Percentiles rank a stretch among this genome's conserved stretches.
Evolutionary conservation across 768 basidiomycete species (phyloP).

Genomic region (Rhizopogon roseolus): DNA sequence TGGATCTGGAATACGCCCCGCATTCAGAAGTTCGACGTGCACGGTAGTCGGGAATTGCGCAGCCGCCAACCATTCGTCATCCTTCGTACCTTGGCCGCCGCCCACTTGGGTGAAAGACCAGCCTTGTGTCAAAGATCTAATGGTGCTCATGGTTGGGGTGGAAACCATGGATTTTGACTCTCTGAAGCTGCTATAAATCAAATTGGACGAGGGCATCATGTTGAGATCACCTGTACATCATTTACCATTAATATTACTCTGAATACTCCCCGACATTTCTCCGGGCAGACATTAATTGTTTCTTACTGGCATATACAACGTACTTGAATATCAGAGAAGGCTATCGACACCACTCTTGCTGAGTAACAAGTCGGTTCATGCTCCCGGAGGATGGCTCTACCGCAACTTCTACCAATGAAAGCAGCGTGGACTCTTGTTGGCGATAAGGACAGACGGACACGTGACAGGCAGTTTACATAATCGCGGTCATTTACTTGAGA

Average conservation of each 20-base stretch:
- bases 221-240: not conserved
- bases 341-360: too few relatives aligned
- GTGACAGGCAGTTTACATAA: too few relatives aligned
- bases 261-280: conserved; percentile 7
- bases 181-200: conserved; percentile 5
- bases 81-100: conserved; percentile 51
- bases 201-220: not conserved
- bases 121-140: conserved; percentile 30
- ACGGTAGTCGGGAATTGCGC: conserved; percentile 78
- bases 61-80: conserved; percentile 63
- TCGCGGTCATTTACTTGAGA: too few relatives aligned
- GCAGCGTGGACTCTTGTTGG: too few relatives aligned
- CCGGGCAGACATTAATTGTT: not conserved
- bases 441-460: too few relatives aligned
- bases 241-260: too few relatives aligned
- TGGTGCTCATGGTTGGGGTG: conserved; percentile 11
- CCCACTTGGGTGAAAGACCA: conserved; percentile 71
- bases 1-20: conserved; percentile 76
- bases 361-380: too few relatives aligned
- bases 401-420: too few relatives aligned
- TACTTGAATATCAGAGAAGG: too few relatives aligned
- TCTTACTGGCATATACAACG: not conserved
- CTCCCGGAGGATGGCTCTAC: too few relatives aligned
- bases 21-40: conserved; percentile 78
- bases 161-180: not conserved